Evolutionary conservation across 306 rosid genomes (phyloP), one percentile per base, ranked within the genome.

Genomic region (Begonia fuchsioides): DNA sequence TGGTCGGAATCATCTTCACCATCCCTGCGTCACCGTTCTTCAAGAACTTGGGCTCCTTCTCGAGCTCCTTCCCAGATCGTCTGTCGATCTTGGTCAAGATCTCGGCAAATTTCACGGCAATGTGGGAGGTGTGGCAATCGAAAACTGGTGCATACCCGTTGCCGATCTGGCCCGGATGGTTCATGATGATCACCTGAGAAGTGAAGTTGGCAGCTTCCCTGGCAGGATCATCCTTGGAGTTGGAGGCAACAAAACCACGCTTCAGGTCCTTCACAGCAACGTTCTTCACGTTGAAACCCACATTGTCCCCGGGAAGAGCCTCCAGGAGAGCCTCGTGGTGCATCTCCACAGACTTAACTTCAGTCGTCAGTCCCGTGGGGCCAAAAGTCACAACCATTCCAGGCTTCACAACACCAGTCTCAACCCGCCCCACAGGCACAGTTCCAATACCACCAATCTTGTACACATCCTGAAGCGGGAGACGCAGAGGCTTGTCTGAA

Each of bases 371-470:
- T 8, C 69, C 69, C 32, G 72, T 2, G 2, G 72, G 77, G 16
- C 20, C 69, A 46, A 69, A 69, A 3, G 63, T 49, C 8, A 62
- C 69, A 0, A 68, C 69, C 65, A 68, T 62, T 4, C 69, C 65
- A 3, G 69, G 69, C 50, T 62, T 68, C 15, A 68, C 9, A 15
- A 52, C 12, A 48, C 73, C 73, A 10, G 73, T 68, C 47, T 69
- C 70, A 3, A 69, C 70, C 3, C 70, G 55, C 6, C 75, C 70
- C 0, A 69, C 70, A 0, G 75, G 75, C 2, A 64, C 70, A 10
- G 75, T 69, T 50, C 75, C 75, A 69, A 62, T 71, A 13, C 67
- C 69, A 48, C 65, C 74, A n/a, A 62, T 68, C 65, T 60, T 68
- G 56, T 68, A 62, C 1, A 57, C 69, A 11, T 57, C 74, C 47